Evolutionary conservation across 1,284 basidiomycete genomes (phyloP).

Genomic region (Chalciporus piperatoides): DNA sequence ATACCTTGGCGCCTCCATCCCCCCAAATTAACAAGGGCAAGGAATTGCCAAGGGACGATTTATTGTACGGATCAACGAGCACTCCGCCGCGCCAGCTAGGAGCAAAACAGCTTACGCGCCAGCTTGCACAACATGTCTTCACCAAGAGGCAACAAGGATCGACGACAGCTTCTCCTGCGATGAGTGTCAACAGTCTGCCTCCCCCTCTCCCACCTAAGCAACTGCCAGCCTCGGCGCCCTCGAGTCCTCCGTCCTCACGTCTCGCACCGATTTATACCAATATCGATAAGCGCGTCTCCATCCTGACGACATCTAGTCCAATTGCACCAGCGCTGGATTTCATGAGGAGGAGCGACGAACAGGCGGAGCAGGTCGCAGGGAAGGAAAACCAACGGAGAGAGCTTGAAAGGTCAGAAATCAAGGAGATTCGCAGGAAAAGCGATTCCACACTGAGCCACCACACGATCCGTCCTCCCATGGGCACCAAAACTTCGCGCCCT

Average conservation of each 20-base stretch:
- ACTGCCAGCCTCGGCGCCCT: slow-evolving; percentile 5
- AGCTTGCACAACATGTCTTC: slow-evolving; percentile 44
- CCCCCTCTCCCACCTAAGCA: slow-evolving; percentile 39
- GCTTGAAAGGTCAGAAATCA: slow-evolving; percentile 48
- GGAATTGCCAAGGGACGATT: slow-evolving; percentile 23
- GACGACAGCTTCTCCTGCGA: slow-evolving; percentile 28
- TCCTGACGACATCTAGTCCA: slow-evolving; percentile 33
- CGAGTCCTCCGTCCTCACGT: slow-evolving; percentile 12
- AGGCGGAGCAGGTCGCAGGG: slow-evolving; percentile 16
- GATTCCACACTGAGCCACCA: slow-evolving; percentile 71
- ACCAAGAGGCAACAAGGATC: slow-evolving; percentile 31
- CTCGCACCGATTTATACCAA: slow-evolving; percentile 26
- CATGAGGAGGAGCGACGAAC: slow-evolving; percentile 32
- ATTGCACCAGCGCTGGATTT: slow-evolving; percentile 35
- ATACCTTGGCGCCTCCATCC: slow-evolving; percentile 37
- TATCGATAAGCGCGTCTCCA: slow-evolving; percentile 29
- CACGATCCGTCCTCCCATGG: slow-evolving; percentile 57
- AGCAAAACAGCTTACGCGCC: slow-evolving; percentile 34
- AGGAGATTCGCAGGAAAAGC: slow-evolving; percentile 68
- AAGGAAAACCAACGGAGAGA: slow-evolving; percentile 32
- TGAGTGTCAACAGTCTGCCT: slow-evolving; percentile 27
- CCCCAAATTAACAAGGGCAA: slow-evolving; percentile 31
- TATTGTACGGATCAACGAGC: slow-evolving; percentile 22
- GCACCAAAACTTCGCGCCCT: slow-evolving; percentile 56
- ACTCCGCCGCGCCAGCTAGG: slow-evolving; percentile 26